phyloP scores from a whole-genome alignment of 371 early-diverging fungal genomes.

The Batkoa obscura region DNA sequence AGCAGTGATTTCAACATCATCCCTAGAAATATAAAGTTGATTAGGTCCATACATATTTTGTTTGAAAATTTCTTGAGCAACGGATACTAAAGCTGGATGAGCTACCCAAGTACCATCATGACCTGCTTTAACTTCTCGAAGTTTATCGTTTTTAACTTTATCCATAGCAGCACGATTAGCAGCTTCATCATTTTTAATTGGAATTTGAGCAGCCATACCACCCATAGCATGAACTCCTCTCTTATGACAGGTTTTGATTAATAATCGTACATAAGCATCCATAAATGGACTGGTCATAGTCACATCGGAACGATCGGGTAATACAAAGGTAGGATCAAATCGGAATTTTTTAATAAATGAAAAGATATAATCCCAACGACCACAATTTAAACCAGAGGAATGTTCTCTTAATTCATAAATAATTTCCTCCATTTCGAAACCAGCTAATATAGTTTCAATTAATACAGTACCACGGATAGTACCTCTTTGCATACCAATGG shows the following conservation, averaged over 20 bases:
- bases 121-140: conserved; percentile 82
- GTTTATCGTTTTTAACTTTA: conserved; percentile 84
- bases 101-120: conserved; percentile 97
- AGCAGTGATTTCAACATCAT: conserved; percentile 67
- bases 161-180: conserved; percentile 80
- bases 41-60: conserved; percentile 89
- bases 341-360: conserved; percentile 90
- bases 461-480: conserved; percentile 90
- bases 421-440: conserved; percentile 96
- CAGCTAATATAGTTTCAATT: conserved; percentile 90
- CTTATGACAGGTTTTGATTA: conserved; percentile 92
- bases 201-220: conserved; percentile 96
- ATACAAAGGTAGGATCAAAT: conserved; percentile 54
- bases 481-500: conserved; percentile 70
- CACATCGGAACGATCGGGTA: conserved; percentile 79
- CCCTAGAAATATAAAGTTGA: conserved; percentile 77
- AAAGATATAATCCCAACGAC: conserved; percentile 97
- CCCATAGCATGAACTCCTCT: conserved; percentile 97
- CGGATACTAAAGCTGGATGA: conserved; percentile 80
- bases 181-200: conserved; percentile 71
- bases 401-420: conserved; percentile 92
- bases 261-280: conserved; percentile 81
- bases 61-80: conserved; percentile 78
- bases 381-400: conserved; percentile 92
- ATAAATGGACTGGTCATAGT: conserved; percentile 91